Percentiles rank a stretch among this genome's conserved stretches.
These are phyloP conservation scores for Cyclaneusma minus DNA, from an alignment of 2,329 filamentous ascomycete species.

Conservation along the genomic window DNA sequence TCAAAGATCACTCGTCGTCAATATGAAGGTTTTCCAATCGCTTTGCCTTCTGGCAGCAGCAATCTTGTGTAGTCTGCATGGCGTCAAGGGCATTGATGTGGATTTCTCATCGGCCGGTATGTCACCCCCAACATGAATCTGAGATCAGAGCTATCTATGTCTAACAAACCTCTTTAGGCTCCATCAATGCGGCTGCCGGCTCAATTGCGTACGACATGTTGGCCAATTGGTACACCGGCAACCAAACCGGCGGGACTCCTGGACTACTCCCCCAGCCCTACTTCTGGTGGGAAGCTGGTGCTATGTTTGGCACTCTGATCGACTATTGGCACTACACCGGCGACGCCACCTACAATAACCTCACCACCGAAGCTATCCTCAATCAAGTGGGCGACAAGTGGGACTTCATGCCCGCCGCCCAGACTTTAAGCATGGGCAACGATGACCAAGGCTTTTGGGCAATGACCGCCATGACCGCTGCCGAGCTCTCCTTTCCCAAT, in stretches of 20 bases:
- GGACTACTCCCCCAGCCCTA: slow-evolving; percentile 32
- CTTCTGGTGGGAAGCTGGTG: slow-evolving; percentile 46
- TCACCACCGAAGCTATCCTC: slow-evolving; percentile 36
- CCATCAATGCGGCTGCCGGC: slow-evolving; percentile 16
- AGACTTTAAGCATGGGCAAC: slow-evolving; percentile 20
- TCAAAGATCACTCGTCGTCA: no score
- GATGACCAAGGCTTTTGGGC: slow-evolving; percentile 54
- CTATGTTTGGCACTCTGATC: slow-evolving; percentile 42
- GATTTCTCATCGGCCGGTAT: slow-evolving; percentile 14
- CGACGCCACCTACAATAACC: slow-evolving; percentile 39
- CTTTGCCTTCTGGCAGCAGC: no score
- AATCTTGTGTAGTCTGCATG: no score
- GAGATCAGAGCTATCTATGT: slow-evolving; percentile 18
- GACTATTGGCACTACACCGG: slow-evolving; percentile 49
- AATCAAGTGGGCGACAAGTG: slow-evolving; percentile 39
- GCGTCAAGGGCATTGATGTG: slow-evolving; percentile 13
- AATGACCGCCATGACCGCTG: slow-evolving; percentile 65
- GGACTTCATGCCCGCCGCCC: slow-evolving; percentile 40
- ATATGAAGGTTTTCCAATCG: no score
- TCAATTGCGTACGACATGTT: slow-evolving; percentile 20
- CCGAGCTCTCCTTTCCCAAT: slow-evolving; percentile 61
- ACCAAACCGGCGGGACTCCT: slow-evolving; percentile 25
- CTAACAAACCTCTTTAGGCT: slow-evolving; percentile 25
- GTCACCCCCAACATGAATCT: no score
- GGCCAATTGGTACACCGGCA: slow-evolving; percentile 24